A percentile compares a stretch with the other conserved stretches of the same genome.
Conservation (phyloP, 2,329 filamentous ascomycete species). For the Colletotrichum sp. region DNA sequence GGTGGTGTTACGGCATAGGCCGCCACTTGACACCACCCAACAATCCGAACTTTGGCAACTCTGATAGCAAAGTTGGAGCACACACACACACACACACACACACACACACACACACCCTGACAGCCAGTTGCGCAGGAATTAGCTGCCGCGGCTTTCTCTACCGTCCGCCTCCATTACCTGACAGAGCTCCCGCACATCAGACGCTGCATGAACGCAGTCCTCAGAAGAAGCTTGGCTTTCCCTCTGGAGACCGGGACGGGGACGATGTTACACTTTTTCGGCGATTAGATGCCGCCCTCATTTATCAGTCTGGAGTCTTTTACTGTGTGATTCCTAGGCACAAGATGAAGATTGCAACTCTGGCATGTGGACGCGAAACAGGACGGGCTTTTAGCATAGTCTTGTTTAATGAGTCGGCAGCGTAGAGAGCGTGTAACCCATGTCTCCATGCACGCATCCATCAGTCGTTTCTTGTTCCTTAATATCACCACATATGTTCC, state of each 20-base stretch:
- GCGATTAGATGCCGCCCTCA: not conserved
- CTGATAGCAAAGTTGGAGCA: not conserved
- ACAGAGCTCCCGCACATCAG: not conserved
- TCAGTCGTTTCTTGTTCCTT: slow-evolving; percentile 18
- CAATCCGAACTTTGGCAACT: not conserved
- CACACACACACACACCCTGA: not conserved
- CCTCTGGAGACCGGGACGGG: not conserved
- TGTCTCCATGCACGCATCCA: not conserved
- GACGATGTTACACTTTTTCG: not conserved
- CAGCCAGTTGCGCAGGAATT: not conserved
- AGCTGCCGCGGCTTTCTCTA: not conserved
- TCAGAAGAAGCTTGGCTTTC: not conserved
- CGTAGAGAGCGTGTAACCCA: not conserved
- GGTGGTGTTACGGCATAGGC: not conserved
- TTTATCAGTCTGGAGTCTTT: not conserved
- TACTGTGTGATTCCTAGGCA: not conserved
- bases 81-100: not conserved
- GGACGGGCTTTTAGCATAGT: not conserved
- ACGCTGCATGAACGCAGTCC: not conserved
- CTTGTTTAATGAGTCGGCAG: not conserved
- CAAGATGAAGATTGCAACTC: not conserved
- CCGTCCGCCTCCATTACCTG: not conserved
- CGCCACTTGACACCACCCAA: not conserved
- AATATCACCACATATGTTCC: slow-evolving; percentile 7
- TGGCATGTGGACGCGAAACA: not conserved